A percentile compares a stretch with the other conserved stretches of the same genome.
phyloP scores from a whole-genome alignment of 148 eudicot genomes.

The Polygonum maritimum region DNA sequence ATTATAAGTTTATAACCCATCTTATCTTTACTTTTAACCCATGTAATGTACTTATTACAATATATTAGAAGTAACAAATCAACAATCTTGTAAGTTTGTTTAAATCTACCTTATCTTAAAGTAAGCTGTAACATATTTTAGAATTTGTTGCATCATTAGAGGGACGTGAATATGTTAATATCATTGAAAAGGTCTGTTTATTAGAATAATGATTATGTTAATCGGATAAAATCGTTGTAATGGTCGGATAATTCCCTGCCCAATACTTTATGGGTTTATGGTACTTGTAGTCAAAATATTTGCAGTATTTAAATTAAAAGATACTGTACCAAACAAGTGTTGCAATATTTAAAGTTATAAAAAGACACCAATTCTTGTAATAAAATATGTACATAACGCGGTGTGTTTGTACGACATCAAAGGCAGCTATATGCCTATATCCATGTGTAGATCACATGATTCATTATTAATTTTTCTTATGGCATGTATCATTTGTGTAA shows the following conservation, averaged over 20 bases:
- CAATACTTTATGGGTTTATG: not conserved
- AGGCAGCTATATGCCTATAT: not conserved
- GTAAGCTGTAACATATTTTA: not conserved
- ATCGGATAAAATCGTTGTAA: not conserved
- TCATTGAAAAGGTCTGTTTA: not conserved
- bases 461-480: not conserved
- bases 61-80: not conserved
- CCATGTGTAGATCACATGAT: conserved; percentile 1
- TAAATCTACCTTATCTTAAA: no score
- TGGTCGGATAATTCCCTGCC: conserved; percentile 1
- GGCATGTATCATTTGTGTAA: not conserved
- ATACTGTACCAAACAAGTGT: not conserved
- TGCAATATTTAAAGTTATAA: not conserved
- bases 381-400: not conserved
- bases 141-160: not conserved
- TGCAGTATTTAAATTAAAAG: not conserved
- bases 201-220: not conserved
- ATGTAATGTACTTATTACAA: not conserved
- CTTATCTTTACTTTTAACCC: not conserved
- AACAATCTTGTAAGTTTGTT: not conserved
- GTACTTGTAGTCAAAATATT: not conserved
- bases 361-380: not conserved
- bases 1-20: no score
- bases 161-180: not conserved
- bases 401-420: not conserved